Base-by-base conservation (phyloP, 129 eudicot genomes). In the Ambrosia artemisiifolia region DNA sequence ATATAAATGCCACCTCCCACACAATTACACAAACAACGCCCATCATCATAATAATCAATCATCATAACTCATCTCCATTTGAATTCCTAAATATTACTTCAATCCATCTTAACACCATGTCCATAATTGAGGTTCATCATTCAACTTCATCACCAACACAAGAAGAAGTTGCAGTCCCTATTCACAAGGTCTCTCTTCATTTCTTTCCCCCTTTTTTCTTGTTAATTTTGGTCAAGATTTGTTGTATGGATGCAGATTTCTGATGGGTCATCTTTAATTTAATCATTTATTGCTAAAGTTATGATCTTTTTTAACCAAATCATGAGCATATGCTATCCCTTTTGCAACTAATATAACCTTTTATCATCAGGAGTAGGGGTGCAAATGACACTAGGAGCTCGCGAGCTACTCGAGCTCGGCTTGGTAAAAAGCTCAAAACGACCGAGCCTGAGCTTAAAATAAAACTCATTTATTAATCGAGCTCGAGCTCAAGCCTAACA, bases 1-100 rank as follows among this genome's bases (percentile, higher is more conserved):
- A 75, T 71, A 77, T 77, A 77, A 77, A 70, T 77, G 76, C 72
- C 68, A 34, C 50, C 47, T 65, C 73, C 46, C 34, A 65, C 34
- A 55, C 62, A 55, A 54, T 2, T 2, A 36, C 79, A 53, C 34
- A 20, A 38, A 57, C 47, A 13, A 51, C 70, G 24, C 72, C 71
- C 54, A 40, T 40, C 44, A 40, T 1, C 43, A 35, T 24, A 33
- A 33, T 33, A 3, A 35, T 35, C 40, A 69, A 59, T 69, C 75
- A 59, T 60, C 80, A 76, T 33, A 47, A 32, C 9, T 59, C 67
- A 40, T 67, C 80, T 76, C 28, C 80, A 69, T 50, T 38, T 56
- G 14, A 53, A 55, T 75, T 65, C 66, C 64, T 63, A 14, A 57
- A 24, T 1, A 24, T 11, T 5, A 56, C 63, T 24, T 56, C 40